Base-by-base conservation (phyloP, 2,329 filamentous ascomycete genomes). In the Nigrospora oryzae region DNA sequence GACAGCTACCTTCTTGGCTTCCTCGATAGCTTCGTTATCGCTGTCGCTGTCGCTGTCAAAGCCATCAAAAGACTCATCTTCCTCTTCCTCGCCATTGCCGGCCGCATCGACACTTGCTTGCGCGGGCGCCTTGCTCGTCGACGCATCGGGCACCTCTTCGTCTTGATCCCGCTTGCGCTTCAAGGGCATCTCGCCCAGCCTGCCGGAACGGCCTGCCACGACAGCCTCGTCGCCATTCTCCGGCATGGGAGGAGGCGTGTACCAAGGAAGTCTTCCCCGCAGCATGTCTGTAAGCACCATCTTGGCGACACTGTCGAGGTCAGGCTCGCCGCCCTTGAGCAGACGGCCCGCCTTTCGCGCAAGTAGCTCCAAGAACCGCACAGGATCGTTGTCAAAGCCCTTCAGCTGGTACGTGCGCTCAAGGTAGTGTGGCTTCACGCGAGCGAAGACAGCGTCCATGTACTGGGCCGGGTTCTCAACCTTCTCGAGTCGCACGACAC, bases 231-330 rank as follows among this genome's bases (percentile, higher is more conserved):
- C 15, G 17, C 37, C 37, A 11, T 68, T 70, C 40, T 77, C 77
- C 4, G 65, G 59, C 13, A 74, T 67, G 2, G 90, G 89, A 11
- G 89, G 83, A 10, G 89, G 82, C 0, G 87, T 93, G 60, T 89
- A 98, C 93, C 94, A 98, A 1, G 93, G 93, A 23, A 97, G 87
- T 67, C 91, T 96, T 46, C 93, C 93, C 51, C 93, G 74, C 59
- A 97, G 79, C 62, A 97, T 98, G 60, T 98, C 93, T 57, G 95
- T 97, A 48, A 98, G 70, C 1, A 98, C 86, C 81, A 95, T 95
- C 66, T 95, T 95, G 1, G 93, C 93, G 40, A 95, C 89, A 56
- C 90, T 89, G 56, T 97, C 91, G 45, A 96, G 69, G 63, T 98
- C 93, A 4, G 91, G 86, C 63, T 97, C 93, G n/a, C 91, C 93